Base-by-base conservation (phyloP, 2,329 filamentous ascomycete species). In the Ascochyta lentis region DNA sequence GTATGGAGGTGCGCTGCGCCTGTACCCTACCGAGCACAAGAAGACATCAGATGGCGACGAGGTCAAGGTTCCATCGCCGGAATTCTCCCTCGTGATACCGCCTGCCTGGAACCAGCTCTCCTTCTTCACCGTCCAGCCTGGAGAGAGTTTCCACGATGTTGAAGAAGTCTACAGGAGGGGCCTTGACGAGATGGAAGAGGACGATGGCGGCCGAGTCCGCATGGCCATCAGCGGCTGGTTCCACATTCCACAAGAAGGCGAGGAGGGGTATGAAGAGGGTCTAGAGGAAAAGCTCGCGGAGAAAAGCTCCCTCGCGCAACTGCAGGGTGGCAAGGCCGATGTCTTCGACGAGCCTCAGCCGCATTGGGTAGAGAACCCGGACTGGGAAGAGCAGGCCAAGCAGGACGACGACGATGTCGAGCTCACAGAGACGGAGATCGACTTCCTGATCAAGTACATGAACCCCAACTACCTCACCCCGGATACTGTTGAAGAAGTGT, bases 141-240 rank as follows among this genome's bases (percentile, higher is more conserved):
- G 95, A n/a, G 89, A 96, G 83, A 98, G 94, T 75, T 99, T 98
- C 77, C 95, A 99, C 77, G 95, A 99, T 74, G 95, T 99, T 51
- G 94, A 98, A 78, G 95, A 99, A 78, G 95, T 99, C 4, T 98
- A 97, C 78, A 87, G 90, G 73, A 68, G 81, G 79, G 61, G 82
- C 73, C 56, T 81, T 80, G 72, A 83, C 80, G 67, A 84, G 86
- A 76, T 84, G 87, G 50, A 83, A 83, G 72, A 86, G 83, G 75
- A 83, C 71, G 85, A 93, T 55, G 89, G 89, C 16, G 89, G 89
- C 1, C 86, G 91, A 43, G 86, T 97, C 44, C 88, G 95, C 64
- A 98, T 99, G 94, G 95, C 95, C 46, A 96, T 99, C 71, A 96
- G 92, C 72, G 95, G 95, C 48, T 99, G 95, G 95, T 99, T 96